Base-by-base conservation (phyloP, 768 basidiomycete genomes). In the Kwoniella botswanensis region DNA sequence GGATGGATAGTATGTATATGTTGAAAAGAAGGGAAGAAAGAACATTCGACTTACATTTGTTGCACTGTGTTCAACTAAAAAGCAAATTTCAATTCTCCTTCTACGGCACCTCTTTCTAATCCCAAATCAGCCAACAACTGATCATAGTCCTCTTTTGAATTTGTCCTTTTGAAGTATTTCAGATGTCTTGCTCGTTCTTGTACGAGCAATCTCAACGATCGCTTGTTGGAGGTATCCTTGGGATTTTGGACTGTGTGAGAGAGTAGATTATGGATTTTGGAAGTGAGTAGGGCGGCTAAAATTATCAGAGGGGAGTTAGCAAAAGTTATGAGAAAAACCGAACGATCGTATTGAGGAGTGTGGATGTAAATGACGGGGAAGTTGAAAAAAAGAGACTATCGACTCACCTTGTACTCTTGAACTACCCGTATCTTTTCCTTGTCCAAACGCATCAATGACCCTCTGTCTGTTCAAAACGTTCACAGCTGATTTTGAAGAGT, bases 351-450 rank as follows among this genome's bases (percentile, higher is more conserved):
- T 2, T 46, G 17, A 17, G 44, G 44, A 10, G 11, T 46, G 5
- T 12, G 17, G 44, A 12, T 26, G 10, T 3, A 43, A 24, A 43
- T 6, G 26, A 11, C 5, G 26, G 21, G 41, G 21, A 15, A 11
- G 11, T 2, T 13, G 11, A 4, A 13, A 35, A 4, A 13, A n/a
- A 35, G 24, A 43, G 3, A 29, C 12, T 26, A 11, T 18, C 18
- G 41, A 80, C 88, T 70, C 79, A 93, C 95, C 93, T 87, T 97
- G 95, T 0, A 97, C 94, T 79, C 94, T 93, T 1, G 92, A 87
- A 53, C 91, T 86, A 53, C 94, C 95, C 0, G 94, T 86, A 82
- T 95, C 92, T 69, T 29, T 63, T 12, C 76, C 74, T 87, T 87
- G 73, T 0, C 94, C 96, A 84, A 98, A 98, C 35, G 88, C 89